phyloP scores from a whole-genome alignment of 495 filamentous ascomycete genomes.

The Talaromyces proteolyticus region DNA sequence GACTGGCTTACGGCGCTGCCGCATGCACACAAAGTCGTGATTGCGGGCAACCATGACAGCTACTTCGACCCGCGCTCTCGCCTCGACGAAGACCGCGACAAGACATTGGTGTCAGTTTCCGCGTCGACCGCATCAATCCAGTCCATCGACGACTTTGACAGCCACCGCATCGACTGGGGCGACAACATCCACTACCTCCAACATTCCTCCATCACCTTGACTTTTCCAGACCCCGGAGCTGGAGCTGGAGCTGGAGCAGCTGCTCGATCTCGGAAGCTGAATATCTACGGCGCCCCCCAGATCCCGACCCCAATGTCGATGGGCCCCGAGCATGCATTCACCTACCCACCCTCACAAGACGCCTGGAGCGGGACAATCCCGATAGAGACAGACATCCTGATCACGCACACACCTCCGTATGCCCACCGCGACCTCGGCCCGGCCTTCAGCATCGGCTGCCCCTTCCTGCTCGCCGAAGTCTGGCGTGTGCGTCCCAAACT shows the following conservation, averaged over 20 bases:
- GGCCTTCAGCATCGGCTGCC: slow-evolving; percentile 61
- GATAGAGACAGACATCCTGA: slow-evolving; percentile 67
- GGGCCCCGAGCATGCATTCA: slow-evolving; percentile 60
- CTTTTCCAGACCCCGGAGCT: slow-evolving; percentile 29
- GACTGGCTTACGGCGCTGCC: slow-evolving; percentile 72
- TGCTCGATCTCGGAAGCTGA: slow-evolving; percentile 46
- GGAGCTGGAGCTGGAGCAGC: slow-evolving; percentile 8
- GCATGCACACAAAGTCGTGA: slow-evolving; percentile 73
- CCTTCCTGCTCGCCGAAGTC: slow-evolving; percentile 64
- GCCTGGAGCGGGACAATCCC: slow-evolving; percentile 67
- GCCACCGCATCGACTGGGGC: slow-evolving; percentile 46
- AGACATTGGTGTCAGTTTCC: slow-evolving; percentile 28
- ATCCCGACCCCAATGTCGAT: slow-evolving; percentile 50
- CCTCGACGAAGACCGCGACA: slow-evolving; percentile 31
- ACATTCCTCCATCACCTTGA: slow-evolving; percentile 48
- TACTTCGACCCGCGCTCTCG: slow-evolving; percentile 63
- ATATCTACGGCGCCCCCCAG: slow-evolving; percentile 59
- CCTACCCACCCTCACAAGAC: slow-evolving; percentile 53
- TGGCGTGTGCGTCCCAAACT: slow-evolving; percentile 74
- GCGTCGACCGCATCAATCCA: slow-evolving; percentile 35
- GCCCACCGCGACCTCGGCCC: slow-evolving; percentile 68
- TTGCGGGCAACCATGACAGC: slow-evolving; percentile 86
- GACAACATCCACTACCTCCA: slow-evolving; percentile 56
- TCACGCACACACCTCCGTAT: slow-evolving; percentile 72
- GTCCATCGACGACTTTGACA: slow-evolving; percentile 31